Evolutionary conservation across 1,284 basidiomycete species (phyloP).

Genomic region (Cutaneotrichosporon cavernicola): DNA sequence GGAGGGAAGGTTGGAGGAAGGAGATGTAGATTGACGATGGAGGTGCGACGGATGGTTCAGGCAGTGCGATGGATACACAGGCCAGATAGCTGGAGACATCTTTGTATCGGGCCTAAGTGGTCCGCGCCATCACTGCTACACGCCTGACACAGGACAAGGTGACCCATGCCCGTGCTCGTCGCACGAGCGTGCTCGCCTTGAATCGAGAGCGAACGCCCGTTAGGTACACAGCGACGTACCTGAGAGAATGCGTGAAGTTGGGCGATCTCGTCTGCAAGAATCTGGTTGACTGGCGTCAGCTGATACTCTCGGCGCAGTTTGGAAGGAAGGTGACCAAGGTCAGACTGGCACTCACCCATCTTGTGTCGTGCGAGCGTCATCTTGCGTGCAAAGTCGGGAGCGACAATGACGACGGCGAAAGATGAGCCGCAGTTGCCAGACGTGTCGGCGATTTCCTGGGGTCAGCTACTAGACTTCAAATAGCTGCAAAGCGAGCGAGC

Average conservation of each 20-base stretch:
- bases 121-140: no score
- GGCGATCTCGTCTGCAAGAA: constrained; percentile 49
- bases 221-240: constrained; percentile 27
- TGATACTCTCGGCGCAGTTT: not conserved
- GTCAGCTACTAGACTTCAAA: constrained; percentile 5
- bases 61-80: no score
- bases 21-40: not conserved
- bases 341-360: constrained; percentile 39
- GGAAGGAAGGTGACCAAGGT: not conserved
- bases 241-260: constrained; percentile 52
- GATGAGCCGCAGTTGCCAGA: constrained; percentile 53
- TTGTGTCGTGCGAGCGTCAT: constrained; percentile 51
- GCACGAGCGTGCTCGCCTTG: not conserved
- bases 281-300: constrained; percentile 44
- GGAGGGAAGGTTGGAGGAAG: not conserved
- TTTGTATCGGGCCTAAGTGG: no score
- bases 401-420: constrained; percentile 49
- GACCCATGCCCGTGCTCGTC: not conserved
- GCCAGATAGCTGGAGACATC: no score
- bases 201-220: no score
- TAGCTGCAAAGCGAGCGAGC: not conserved
- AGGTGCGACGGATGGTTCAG: not conserved
- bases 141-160: no score
- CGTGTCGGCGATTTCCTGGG: constrained; percentile 34
- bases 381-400: constrained; percentile 50